Base-by-base conservation (phyloP, 2,329 filamentous ascomycete genomes). In the Diplodia sapinea region DNA sequence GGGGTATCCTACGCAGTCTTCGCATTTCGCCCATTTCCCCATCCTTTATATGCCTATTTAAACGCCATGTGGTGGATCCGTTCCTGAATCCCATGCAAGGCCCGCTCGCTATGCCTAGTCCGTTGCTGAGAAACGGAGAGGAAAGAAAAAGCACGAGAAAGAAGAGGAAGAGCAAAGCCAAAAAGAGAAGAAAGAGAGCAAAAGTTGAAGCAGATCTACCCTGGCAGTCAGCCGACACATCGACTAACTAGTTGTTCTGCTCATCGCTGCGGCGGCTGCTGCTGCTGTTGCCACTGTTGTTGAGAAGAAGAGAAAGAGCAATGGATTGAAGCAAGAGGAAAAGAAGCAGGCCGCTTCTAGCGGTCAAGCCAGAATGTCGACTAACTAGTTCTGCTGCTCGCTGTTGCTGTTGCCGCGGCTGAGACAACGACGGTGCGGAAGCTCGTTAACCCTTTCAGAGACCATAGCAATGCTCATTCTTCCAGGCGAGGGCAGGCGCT, bases 381-480 rank as follows among this genome's bases (percentile, higher is more conserved):
- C 6, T 4, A 33, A 33, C 31, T 33, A 33, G 6, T 33, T 33
- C 31, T 33, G 31, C 31, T 33, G 31, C 6, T 33, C 31, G 31
- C 31, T 33, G 31, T 9, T 33, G 31, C 31, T 33, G 31, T 38
- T 38, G 36, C 36, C 36, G 9, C 31, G 31, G 31, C 13, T 13
- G 7, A 47, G 2, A 20, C 43, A n/a, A 11, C 43, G 43, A 47
- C 17, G 43, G 43, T 20, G 33, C 23, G 65, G 65, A 20, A 67
- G 56, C 56, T 54, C 15, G 26, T 62, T 23, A 4, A 20, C 6
- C 9, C 49, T 26, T 17, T 67, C 47, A 2, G 65, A 67, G 47
- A 67, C 5, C 36, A 67, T 47, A n/a, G 65, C 65, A n/a, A 67
- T 49, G 11, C 8, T 12, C 13, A 50, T 38, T 8, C 33, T 65